These are phyloP conservation scores for Yamadazyma spencermartinsiae DNA, from an alignment of 1,139 yeast genomes.

Conservation along the genomic window DNA sequence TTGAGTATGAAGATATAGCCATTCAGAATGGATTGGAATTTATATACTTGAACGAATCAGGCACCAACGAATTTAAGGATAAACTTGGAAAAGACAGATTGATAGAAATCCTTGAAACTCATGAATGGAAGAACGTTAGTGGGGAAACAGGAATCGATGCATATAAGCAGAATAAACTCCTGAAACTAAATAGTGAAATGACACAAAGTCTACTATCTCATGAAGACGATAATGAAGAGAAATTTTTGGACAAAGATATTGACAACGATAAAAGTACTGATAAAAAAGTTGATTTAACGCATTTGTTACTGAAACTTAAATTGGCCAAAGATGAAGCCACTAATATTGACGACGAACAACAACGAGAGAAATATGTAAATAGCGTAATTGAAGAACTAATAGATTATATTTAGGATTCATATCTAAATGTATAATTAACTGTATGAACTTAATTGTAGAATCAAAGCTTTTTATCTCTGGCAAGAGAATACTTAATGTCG, in stretches of 20 bases:
- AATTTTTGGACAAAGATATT: conserved; percentile 7
- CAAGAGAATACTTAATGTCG: conserved; percentile 29
- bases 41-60: conserved; percentile 23
- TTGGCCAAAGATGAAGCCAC: conserved; percentile 31
- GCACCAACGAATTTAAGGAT: conserved; percentile 28
- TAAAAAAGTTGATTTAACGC: conserved; percentile 24
- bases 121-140: conserved; percentile 38
- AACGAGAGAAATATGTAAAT: conserved; percentile 32
- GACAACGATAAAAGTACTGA: conserved; percentile 2
- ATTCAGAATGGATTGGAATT: conserved; percentile 35
- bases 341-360: conserved; percentile 21
- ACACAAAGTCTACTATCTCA: conserved; percentile 24
- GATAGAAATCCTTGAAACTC: conserved; percentile 37
- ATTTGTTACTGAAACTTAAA: conserved; percentile 28
- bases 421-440: conserved; percentile 3
- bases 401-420: conserved; percentile 28
- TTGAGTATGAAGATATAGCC: conserved; percentile 31
- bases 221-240: conserved; percentile 12
- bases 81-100: conserved; percentile 31
- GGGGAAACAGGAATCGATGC: conserved; percentile 5
- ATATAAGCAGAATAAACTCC: conserved; percentile 21
- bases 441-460: too few species aligned
- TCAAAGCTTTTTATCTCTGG: conserved; percentile 17
- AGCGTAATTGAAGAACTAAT: conserved; percentile 38
- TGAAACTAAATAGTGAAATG: conserved; percentile 27